These are phyloP conservation scores for Zygotorulaspora florentina DNA, from an alignment of 805 yeast genomes.

Conservation along the genomic window DNA sequence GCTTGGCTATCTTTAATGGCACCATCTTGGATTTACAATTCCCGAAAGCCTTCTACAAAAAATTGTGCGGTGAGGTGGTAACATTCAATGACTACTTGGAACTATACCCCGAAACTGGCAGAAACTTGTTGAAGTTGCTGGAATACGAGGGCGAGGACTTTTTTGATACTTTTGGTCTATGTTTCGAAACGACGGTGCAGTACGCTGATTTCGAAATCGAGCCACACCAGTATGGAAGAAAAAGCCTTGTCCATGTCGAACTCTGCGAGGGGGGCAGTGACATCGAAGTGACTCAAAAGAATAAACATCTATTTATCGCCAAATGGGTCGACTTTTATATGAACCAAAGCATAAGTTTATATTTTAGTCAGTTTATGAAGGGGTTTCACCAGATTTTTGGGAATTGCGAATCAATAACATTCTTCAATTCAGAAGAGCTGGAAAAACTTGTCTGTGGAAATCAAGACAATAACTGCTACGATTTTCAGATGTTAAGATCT, in stretches of 20 bases:
- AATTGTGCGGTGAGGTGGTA: slow-evolving; percentile 53
- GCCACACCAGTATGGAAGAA: neutral
- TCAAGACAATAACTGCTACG: slow-evolving; percentile 49
- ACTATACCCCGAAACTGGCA: slow-evolving; percentile 64
- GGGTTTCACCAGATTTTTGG: slow-evolving; percentile 79
- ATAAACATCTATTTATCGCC: slow-evolving; percentile 57
- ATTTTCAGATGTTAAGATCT: slow-evolving; percentile 59
- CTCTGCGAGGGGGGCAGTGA: slow-evolving; percentile 57
- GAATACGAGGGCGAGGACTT: slow-evolving; percentile 43
- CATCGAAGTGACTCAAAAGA: slow-evolving; percentile 52
- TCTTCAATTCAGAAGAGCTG: slow-evolving; percentile 79
- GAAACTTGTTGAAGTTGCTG: slow-evolving; percentile 45
- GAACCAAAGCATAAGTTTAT: slow-evolving; percentile 47
- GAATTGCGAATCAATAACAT: slow-evolving; percentile 65
- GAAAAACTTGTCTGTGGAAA: slow-evolving; percentile 76
- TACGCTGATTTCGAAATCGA: slow-evolving; percentile 33
- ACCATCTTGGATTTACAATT: slow-evolving; percentile 76
- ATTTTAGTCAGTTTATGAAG: slow-evolving; percentile 52
- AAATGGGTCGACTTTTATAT: slow-evolving; percentile 60
- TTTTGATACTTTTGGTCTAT: slow-evolving; percentile 46
- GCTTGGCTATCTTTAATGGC: slow-evolving; percentile 87
- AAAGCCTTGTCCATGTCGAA: slow-evolving; percentile 39
- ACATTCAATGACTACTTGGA: slow-evolving; percentile 61
- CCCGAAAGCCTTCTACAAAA: slow-evolving; percentile 74
- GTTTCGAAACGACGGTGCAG: slow-evolving; percentile 57